Evolutionary conservation across 441 rosid species (phyloP).

Genomic region (Hypseocharis bilobata): DNA sequence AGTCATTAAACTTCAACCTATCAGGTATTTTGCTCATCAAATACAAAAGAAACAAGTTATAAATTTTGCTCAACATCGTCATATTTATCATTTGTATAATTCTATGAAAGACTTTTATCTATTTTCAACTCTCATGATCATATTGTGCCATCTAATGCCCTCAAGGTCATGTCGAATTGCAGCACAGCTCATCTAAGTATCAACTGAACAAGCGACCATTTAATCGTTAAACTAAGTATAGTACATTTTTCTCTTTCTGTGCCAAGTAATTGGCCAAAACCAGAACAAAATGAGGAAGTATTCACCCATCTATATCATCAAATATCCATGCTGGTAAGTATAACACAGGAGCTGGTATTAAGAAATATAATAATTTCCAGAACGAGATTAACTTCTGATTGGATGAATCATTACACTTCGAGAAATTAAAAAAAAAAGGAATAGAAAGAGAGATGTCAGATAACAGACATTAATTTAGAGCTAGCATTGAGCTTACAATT

Average conservation of each 20-base stretch:
- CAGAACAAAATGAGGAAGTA: not conserved
- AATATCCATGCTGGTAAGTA: not conserved
- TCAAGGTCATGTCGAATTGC: not conserved
- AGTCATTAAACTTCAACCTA: conserved; percentile 18
- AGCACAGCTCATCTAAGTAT: conserved; percentile 2
- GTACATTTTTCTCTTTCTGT: too few species aligned
- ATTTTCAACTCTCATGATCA: not conserved
- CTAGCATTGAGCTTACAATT: not conserved
- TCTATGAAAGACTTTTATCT: not conserved
- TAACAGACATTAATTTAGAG: not conserved
- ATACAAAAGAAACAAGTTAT: conserved; percentile 8
- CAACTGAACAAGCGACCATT: not conserved
- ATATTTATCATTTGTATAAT: too few species aligned
- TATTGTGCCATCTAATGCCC: not conserved
- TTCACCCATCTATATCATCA: not conserved
- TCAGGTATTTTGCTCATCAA: not conserved
- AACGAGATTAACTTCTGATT: not conserved
- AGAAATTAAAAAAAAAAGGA: not conserved
- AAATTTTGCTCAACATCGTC: not conserved
- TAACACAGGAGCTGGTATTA: not conserved
- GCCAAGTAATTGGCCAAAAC: not conserved
- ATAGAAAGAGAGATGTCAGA: not conserved
- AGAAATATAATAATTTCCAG: not conserved
- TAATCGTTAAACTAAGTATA: not conserved
- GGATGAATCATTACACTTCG: not conserved